Percentiles rank a stretch among this genome's conserved stretches.
Evolutionary conservation across 1,284 basidiomycete species (phyloP).

Genomic region (Tilletiaria anomala): DNA sequence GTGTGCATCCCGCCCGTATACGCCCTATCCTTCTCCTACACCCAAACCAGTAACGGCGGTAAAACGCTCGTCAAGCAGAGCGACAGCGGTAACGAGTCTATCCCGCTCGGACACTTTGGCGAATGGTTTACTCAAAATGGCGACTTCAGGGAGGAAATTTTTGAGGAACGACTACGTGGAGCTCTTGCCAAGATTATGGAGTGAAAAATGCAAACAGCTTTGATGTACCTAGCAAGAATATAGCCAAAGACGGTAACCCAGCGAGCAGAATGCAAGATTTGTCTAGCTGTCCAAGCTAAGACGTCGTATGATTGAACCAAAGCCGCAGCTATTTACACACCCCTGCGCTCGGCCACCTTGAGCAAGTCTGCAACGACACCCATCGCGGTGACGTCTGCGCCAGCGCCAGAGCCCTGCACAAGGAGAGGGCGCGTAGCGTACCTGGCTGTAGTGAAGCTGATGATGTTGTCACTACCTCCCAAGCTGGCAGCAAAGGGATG

Average conservation of each 20-base stretch:
- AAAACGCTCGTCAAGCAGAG: conserved; percentile 5
- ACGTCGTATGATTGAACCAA: too few relatives aligned
- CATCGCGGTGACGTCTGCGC: conserved; percentile 95
- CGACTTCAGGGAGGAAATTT: conserved; percentile 26
- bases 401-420: conserved; percentile 87
- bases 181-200: conserved; percentile 7
- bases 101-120: conserved; percentile 29
- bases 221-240: too few relatives aligned
- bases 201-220: too few relatives aligned
- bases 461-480: conserved; percentile 90
- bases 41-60: too few relatives aligned
- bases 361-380: conserved; percentile 67
- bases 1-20: conserved; percentile 22
- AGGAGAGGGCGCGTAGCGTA: conserved; percentile 56
- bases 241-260: too few relatives aligned
- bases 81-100: conserved; percentile 12
- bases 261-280: too few relatives aligned
- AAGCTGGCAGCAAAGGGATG: conserved; percentile 92
- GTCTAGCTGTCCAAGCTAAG: too few relatives aligned
- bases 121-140: conserved; percentile 36
- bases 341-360: conserved; percentile 39
- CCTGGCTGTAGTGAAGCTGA: conserved; percentile 87
- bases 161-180: conserved; percentile 20
- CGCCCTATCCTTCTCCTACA: conserved; percentile 18
- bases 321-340: conserved; percentile 1